Base-by-base conservation (phyloP, 139 green algal genomes). In the Limnomonas spitsbergensis region DNA sequence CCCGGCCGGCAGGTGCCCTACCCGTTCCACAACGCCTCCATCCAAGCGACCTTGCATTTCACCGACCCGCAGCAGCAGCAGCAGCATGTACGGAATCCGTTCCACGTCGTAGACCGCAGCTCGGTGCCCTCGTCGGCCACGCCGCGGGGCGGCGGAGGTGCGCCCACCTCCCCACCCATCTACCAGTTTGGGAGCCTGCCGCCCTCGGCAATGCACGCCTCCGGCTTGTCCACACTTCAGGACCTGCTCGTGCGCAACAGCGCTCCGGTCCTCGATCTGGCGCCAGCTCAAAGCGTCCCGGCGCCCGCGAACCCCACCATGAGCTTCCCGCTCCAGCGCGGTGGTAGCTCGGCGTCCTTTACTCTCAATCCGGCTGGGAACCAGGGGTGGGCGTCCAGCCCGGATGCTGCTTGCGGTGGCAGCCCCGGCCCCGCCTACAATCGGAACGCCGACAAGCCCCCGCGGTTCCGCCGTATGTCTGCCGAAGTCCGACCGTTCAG, bases 171-270 rank as follows among this genome's bases (percentile, higher is more conserved):
- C 14, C 47, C 47, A 29, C 14, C 47, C 47, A 61, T 61, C 47
- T 61, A 61, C 47, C 47, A 61, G 47, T 61, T 61, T 61, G 47
- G 47, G 14, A 61, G 47, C 47, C 47, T 61, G 20, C 47, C 47
- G 47, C 47, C 47, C 47, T 29, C 20, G 47, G 47, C 47, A 61
- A 20, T 20, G 20, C 14, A 20, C 47, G 20, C 20, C 47, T 61
- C 20, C 20, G 47, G 20, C 20, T 61, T 61, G 47, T 61, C 14
- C 47, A 61, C 47, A 29, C 47, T 14, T 61, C 47, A 61, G 47
- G 14, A 20, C 47, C 14, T 20, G 14, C 47, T 20, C 14, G 47
- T 61, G 14, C 47, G 14, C 47, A 61, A 61, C 47, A 14, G 14
- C 47, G 14, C 14, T 29, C 47, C 14, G 47, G 14, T 61, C 47